These are phyloP conservation scores for Mortierella sp. DNA, from an alignment of 371 early-diverging fungal genomes.

Conservation along the genomic window DNA sequence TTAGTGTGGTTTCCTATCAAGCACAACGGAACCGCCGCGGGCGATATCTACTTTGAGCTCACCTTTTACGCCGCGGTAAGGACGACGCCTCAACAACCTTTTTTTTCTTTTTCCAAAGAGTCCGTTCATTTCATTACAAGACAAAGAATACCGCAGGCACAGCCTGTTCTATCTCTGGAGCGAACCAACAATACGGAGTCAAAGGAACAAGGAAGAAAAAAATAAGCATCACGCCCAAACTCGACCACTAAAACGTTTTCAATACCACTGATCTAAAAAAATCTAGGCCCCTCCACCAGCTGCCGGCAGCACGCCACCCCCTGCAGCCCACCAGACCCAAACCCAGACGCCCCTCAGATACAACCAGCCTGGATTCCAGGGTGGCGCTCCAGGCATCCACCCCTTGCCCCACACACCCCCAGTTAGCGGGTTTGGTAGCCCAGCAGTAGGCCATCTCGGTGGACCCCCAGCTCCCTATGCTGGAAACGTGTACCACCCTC, in stretches of 20 bases:
- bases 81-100: neutral
- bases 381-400: slow-evolving; percentile 22
- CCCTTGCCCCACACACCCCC: slow-evolving; percentile 34
- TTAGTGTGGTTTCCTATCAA: slow-evolving; percentile 58
- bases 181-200: neutral
- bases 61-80: slow-evolving; percentile 56
- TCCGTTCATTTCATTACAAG: neutral
- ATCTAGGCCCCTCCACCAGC: slow-evolving; percentile 41
- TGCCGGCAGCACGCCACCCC: slow-evolving; percentile 39
- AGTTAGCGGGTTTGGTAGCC: slow-evolving; percentile 34
- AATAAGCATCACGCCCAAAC: neutral
- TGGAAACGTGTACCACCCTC: slow-evolving; percentile 28
- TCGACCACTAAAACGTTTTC: neutral
- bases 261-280: neutral
- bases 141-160: neutral
- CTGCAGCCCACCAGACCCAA: slow-evolving; percentile 24
- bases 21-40: slow-evolving; percentile 38
- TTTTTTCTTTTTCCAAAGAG: neutral
- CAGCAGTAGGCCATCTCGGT: slow-evolving; percentile 18
- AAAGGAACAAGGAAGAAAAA: too few relatives aligned
- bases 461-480: slow-evolving; percentile 30
- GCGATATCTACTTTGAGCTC: slow-evolving; percentile 56
- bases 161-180: slow-evolving; percentile 10
- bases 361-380: slow-evolving; percentile 40
- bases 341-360: slow-evolving; percentile 38